Base-by-base conservation (phyloP, 805 yeast species). In the Tetrapisispora namnaoensis region DNA sequence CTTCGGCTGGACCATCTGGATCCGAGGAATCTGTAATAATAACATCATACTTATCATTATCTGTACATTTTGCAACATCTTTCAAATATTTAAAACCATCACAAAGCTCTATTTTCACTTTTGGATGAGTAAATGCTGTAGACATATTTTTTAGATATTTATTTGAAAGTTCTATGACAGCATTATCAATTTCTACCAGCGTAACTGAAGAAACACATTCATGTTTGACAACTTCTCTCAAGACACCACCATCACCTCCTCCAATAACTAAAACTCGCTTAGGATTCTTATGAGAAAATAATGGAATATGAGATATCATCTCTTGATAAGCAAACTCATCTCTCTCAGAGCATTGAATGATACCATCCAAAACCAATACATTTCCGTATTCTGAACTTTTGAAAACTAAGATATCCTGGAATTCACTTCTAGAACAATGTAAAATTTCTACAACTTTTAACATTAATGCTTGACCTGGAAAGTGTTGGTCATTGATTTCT, bases 261-360 rank as follows among this genome's bases (percentile, higher is more conserved):
- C 97, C 97, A 58, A 89, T 86, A 30, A 89, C 93, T 46, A 89
- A 75, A 10, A 88, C 95, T 48, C 74, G 76, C 56, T 77, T 77
- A 1, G 97, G 96, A 39, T 72, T 60, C 3, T 79, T 78, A 68
- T 89, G 97, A 11, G 86, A 70, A 77, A 82, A 80, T 49, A 90
- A 60, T 4, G 96, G 90, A 28, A 87, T 67, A 65, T 90, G 95
- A 2, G 95, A 71, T 53, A 89, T 90, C 81, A 87, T 79, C 64
- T 89, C 97, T 69, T 89, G 97, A 67, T 89, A 89, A 13, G 95
- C 88, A 66, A 86, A 89, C 66, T 89, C 97, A 67, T 90, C 97
- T 50, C 88, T 73, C 64, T 90, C 97, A 0, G 95, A 84, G 53
- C 89, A 89, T 69, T 89, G 97, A 49, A 89, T 78, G 30, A 86